Base-by-base conservation (phyloP, 108 stramenopile genomes). In the Ochromonas danica region DNA sequence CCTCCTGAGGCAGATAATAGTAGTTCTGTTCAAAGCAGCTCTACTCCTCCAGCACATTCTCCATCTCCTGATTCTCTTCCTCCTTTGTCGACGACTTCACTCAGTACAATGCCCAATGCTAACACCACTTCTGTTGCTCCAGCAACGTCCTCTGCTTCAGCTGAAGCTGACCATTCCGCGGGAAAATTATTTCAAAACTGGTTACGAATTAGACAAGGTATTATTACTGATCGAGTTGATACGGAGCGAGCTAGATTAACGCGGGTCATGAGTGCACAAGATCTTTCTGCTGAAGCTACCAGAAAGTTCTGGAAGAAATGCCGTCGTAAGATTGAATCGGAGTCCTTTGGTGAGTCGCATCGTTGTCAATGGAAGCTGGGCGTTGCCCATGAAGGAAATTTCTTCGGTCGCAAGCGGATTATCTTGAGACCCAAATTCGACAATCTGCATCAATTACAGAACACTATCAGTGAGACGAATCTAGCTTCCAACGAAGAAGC, bases 331-430 rank as follows among this genome's bases (percentile, higher is more conserved):
- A 33, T 75, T 31, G 72, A 75, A 60, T 6, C 72, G 14, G 72
- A 75, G 35, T 38, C 41, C 14, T 75, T 75, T 41, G 27, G 6
- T 28, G 72, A 75, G 43, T 38, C 43, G 51, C 72, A 57, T 31
- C 6, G 25, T 10, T 75, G 72, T 36, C 45, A 75, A 36, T 75
- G 72, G 72, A 75, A 75, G 72, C 72, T 75, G 30, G 72, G 72
- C 40, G 35, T 75, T 31, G 36, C 72, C 31, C 72, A 75, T 41
- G 72, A 75, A 41, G 72, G 72, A 28, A 3, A 27, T 42, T 75
- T 75, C 31, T 33, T 33, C 40, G 43, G 45, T 27, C 36, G 72
- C 3, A 75, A 60, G 51, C 72, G 72, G 28, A 3, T 75, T 31
- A 60, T 75, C 6, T 75, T 27, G 6, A 27, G 72, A 33, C 72